Evolutionary conservation across 2,329 filamentous ascomycete genomes (phyloP).

Genomic region (Bipolaris gigantea): DNA sequence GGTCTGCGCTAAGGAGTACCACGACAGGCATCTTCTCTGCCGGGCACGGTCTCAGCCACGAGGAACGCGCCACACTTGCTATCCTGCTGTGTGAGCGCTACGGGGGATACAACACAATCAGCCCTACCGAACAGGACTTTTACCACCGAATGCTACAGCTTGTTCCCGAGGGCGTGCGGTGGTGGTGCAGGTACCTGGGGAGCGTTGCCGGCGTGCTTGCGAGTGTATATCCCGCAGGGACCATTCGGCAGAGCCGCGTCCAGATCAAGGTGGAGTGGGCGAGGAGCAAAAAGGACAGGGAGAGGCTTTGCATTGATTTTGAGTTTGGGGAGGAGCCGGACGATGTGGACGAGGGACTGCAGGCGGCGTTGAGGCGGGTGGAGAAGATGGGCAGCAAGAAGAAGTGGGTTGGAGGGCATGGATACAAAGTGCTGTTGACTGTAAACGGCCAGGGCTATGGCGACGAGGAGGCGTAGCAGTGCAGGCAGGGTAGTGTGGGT

Average conservation of each 20-base stretch:
- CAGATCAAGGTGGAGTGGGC: slow-evolving; percentile 30
- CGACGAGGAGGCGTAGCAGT: slow-evolving; percentile 14
- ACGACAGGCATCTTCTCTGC: slow-evolving; percentile 68
- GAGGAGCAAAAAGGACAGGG: slow-evolving; percentile 32
- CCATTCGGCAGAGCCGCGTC: slow-evolving; percentile 46
- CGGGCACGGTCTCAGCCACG: slow-evolving; percentile 73
- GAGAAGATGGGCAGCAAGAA: slow-evolving; percentile 47
- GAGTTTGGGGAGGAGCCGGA: slow-evolving; percentile 28
- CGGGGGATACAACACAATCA: slow-evolving; percentile 61
- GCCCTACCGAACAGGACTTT: slow-evolving; percentile 60
- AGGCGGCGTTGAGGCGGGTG: slow-evolving; percentile 35
- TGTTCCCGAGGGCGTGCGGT: slow-evolving; percentile 58
- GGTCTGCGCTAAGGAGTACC: slow-evolving; percentile 72
- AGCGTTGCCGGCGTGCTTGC: slow-evolving; percentile 61
- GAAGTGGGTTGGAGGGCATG: slow-evolving; percentile 39
- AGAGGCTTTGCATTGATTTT: slow-evolving; percentile 37
- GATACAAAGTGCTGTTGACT: slow-evolving; percentile 34
- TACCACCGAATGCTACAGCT: slow-evolving; percentile 57
- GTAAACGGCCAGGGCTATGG: slow-evolving; percentile 32
- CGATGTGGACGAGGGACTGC: slow-evolving; percentile 39
- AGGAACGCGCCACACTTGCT: slow-evolving; percentile 69
- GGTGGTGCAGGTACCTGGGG: slow-evolving; percentile 69
- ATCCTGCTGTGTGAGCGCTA: slow-evolving; percentile 74
- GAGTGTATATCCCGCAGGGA: slow-evolving; percentile 63
- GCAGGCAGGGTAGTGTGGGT: neutral